Conservation (phyloP, 345 rosid species). For the Citrus australasica region DNA sequence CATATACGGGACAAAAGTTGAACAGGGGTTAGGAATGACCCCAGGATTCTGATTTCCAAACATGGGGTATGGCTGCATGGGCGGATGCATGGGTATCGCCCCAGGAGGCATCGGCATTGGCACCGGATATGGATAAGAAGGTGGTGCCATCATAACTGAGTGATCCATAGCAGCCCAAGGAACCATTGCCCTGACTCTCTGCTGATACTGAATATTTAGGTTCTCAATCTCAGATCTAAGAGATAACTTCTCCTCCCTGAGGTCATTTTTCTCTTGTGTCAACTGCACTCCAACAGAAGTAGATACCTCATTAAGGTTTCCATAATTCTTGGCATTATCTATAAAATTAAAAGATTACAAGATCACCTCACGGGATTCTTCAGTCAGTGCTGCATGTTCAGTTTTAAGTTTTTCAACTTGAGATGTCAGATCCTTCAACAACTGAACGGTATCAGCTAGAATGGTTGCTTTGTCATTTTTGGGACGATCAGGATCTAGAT, state of each 20-base stretch:
- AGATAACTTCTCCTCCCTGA: slow-evolving; percentile 82
- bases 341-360: slow-evolving; percentile 1
- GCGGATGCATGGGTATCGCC: slow-evolving; percentile 77
- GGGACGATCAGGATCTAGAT: slow-evolving; percentile 83
- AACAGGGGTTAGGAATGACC: slow-evolving; percentile 58
- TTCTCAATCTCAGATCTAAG: slow-evolving; percentile 69
- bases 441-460: slow-evolving; percentile 69
- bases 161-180: slow-evolving; percentile 76
- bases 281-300: slow-evolving; percentile 37
- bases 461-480: slow-evolving; percentile 89
- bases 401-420: slow-evolving; percentile 74
- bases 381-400: slow-evolving; percentile 56
- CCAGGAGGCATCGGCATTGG: slow-evolving; percentile 77
- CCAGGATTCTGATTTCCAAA: slow-evolving; percentile 71
- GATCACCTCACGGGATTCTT: slow-evolving; percentile 85
- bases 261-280: slow-evolving; percentile 84
- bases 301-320: neutral
- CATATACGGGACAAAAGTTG: slow-evolving; percentile 67
- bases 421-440: slow-evolving; percentile 79
- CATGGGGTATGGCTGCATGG: slow-evolving; percentile 72
- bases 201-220: slow-evolving; percentile 77
- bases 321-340: neutral
- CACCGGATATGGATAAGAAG: slow-evolving; percentile 64
- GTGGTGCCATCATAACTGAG: slow-evolving; percentile 74
- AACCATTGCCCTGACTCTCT: slow-evolving; percentile 53